These are phyloP conservation scores for Leccinum ponderosum DNA, from an alignment of 1,284 basidiomycete species.

Conservation along the genomic window DNA sequence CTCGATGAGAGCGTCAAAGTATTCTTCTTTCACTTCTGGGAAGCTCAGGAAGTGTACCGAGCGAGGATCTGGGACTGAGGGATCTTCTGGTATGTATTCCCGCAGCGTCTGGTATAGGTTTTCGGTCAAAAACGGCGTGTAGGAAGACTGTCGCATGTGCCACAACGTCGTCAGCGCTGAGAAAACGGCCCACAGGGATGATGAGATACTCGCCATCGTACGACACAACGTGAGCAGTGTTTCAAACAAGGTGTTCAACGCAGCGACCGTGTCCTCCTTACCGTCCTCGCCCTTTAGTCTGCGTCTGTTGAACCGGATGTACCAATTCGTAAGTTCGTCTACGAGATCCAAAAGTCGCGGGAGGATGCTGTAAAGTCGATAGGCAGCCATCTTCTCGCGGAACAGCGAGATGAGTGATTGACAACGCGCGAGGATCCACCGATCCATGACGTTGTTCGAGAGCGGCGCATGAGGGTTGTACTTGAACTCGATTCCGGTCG, in stretches of 20 bases:
- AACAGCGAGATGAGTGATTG: conserved; percentile 95
- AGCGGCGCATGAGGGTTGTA: conserved; percentile 88
- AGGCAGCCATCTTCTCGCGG: conserved; percentile 93
- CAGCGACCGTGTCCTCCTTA: conserved; percentile 83
- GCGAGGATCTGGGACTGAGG: conserved; percentile 74
- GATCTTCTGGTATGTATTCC: conserved; percentile 79
- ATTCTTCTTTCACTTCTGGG: conserved; percentile 92
- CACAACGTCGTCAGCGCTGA: conserved; percentile 15
- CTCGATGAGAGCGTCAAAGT: conserved; percentile 95
- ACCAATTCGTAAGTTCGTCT: conserved; percentile 99
- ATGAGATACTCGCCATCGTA: conserved; percentile 74
- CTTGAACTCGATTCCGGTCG: conserved; percentile 75
- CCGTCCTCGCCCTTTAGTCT: conserved; percentile 96
- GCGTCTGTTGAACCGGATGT: conserved; percentile 98
- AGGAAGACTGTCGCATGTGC: conserved; percentile 72
- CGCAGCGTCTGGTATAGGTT: conserved; percentile 93
- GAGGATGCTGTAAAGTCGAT: conserved; percentile 97
- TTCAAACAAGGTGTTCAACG: conserved; percentile 97
- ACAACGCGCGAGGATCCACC: conserved; percentile 97
- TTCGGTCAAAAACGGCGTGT: conserved; percentile 98
- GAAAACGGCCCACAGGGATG: conserved; percentile 2
- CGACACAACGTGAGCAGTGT: conserved; percentile 92
- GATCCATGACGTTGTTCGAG: conserved; percentile 95
- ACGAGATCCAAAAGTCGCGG: conserved; percentile 92
- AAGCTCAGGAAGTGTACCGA: conserved; percentile 97